These are phyloP conservation scores for Aspergillus calidoustus DNA, from an alignment of 2,329 filamentous ascomycete species.

Conservation along the genomic window DNA sequence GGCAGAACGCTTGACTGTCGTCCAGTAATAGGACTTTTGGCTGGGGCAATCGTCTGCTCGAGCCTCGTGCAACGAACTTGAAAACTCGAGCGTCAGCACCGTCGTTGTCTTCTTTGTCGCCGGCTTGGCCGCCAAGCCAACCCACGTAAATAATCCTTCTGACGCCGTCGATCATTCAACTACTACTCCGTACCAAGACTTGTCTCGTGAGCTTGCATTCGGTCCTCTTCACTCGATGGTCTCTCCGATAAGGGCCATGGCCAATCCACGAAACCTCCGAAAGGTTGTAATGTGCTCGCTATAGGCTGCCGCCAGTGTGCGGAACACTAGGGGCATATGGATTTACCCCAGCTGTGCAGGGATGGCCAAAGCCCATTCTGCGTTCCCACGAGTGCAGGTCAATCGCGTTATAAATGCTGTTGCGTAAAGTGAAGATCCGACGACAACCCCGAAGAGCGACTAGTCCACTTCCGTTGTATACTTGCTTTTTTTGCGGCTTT, in stretches of 20 bases:
- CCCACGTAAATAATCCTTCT: slow-evolving; percentile 1
- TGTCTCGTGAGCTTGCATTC: slow-evolving; percentile 6
- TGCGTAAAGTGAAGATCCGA: slow-evolving; percentile 1
- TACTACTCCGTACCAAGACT: neutral
- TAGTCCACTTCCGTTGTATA: neutral
- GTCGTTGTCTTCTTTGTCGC: neutral
- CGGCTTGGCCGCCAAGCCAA: neutral
- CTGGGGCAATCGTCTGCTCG: neutral
- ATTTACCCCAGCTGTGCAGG: neutral
- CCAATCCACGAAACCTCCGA: too few relatives aligned
- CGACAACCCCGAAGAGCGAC: neutral
- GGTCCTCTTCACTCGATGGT: neutral
- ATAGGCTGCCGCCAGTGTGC: too few relatives aligned
- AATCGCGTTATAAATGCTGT: slow-evolving; percentile 11
- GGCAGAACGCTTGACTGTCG: too few relatives aligned
- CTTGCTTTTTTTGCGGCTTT: slow-evolving; percentile 13
- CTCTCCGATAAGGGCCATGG: neutral
- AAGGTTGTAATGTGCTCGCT: too few relatives aligned
- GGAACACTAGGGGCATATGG: too few relatives aligned
- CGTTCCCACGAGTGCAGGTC: neutral
- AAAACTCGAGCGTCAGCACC: too few relatives aligned
- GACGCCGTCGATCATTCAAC: slow-evolving; percentile 4
- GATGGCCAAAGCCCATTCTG: neutral
- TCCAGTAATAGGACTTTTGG: neutral
- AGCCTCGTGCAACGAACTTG: too few relatives aligned